phyloP scores from a whole-genome alignment of 495 filamentous ascomycete species.

The Entonaema liquescens region DNA sequence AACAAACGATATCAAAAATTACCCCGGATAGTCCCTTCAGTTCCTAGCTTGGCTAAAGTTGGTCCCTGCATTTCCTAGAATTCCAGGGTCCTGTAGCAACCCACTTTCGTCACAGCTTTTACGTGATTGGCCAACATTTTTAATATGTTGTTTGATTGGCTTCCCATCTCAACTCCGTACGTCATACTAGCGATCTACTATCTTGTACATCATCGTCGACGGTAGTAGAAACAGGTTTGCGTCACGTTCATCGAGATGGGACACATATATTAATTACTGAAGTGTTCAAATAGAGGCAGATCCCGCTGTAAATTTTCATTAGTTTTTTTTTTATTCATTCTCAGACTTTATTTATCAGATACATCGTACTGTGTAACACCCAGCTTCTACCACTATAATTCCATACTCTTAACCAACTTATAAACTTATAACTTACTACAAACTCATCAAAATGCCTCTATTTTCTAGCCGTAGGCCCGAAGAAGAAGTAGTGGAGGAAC shows the following conservation, averaged over 20 bases:
- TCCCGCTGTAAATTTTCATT: not conserved
- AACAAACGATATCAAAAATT: not conserved
- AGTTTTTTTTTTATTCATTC: not conserved
- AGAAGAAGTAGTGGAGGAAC: slow-evolving; percentile 50
- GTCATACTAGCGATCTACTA: slow-evolving; percentile 35
- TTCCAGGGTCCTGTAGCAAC: slow-evolving; percentile 24
- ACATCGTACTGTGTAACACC: not conserved
- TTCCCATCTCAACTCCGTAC: slow-evolving; percentile 16
- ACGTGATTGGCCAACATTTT: slow-evolving; percentile 16
- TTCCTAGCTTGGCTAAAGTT: slow-evolving; percentile 11
- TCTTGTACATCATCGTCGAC: slow-evolving; percentile 26
- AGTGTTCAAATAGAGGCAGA: slow-evolving; percentile 22
- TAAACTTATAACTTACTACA: slow-evolving; percentile 5
- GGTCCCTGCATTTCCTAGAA: slow-evolving; percentile 30
- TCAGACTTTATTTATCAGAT: not conserved
- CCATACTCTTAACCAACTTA: slow-evolving; percentile 5
- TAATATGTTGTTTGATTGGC: slow-evolving; percentile 16
- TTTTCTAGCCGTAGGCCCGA: slow-evolving; percentile 53
- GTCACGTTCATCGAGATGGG: slow-evolving; percentile 33
- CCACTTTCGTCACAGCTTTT: slow-evolving; percentile 27
- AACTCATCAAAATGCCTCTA: slow-evolving; percentile 54
- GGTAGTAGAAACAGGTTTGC: slow-evolving; percentile 32
- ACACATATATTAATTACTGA: slow-evolving; percentile 6
- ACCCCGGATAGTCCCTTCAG: not conserved
- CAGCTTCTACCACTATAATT: not conserved